A percentile compares a stretch with the other conserved stretches of the same genome.
Evolutionary conservation across 805 yeast species (phyloP).

Genomic region (Wickerhamiella alocasiicola): DNA sequence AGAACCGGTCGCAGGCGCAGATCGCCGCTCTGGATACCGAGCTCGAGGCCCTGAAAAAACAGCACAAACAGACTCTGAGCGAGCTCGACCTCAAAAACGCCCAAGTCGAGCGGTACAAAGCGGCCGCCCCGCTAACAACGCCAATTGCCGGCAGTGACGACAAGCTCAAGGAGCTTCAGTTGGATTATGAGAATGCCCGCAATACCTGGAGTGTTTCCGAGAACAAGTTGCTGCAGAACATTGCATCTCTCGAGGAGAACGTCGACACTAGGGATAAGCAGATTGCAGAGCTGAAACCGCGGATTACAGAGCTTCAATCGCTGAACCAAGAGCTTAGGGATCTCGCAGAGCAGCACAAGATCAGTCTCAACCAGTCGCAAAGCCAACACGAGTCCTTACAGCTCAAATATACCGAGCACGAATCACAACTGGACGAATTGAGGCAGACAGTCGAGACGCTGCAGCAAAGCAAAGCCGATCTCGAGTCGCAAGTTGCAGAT

Average conservation of each 20-base stretch:
- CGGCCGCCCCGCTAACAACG: conserved; percentile 44
- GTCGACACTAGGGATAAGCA: conserved; percentile 13
- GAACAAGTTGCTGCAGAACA: conserved; percentile 41
- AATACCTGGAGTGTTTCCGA: conserved; percentile 80
- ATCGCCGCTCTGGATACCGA: conserved; percentile 28
- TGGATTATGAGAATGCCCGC: conserved; percentile 44
- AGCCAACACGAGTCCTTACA: conserved; percentile 1
- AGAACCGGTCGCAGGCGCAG: conserved; percentile 12
- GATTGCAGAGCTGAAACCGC: background rate
- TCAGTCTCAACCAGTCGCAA: conserved; percentile 13
- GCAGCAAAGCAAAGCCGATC: too few species aligned
- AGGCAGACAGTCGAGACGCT: too few species aligned
- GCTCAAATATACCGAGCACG: too few species aligned
- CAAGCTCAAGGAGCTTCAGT: conserved; percentile 25
- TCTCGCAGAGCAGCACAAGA: conserved; percentile 12
- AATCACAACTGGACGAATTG: conserved; percentile 1
- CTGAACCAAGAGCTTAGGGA: conserved; percentile 2
- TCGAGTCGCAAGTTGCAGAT: background rate
- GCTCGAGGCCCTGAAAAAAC: conserved; percentile 28
- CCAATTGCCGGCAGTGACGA: conserved; percentile 25
- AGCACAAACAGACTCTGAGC: conserved; percentile 18
- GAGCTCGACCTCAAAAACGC: conserved; percentile 43
- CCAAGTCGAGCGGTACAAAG: conserved; percentile 47
- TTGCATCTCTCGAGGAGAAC: conserved; percentile 26
- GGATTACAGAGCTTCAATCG: conserved; percentile 9